Conservation (phyloP, 2,329 filamentous ascomycete genomes). For the Didymella sp. region DNA sequence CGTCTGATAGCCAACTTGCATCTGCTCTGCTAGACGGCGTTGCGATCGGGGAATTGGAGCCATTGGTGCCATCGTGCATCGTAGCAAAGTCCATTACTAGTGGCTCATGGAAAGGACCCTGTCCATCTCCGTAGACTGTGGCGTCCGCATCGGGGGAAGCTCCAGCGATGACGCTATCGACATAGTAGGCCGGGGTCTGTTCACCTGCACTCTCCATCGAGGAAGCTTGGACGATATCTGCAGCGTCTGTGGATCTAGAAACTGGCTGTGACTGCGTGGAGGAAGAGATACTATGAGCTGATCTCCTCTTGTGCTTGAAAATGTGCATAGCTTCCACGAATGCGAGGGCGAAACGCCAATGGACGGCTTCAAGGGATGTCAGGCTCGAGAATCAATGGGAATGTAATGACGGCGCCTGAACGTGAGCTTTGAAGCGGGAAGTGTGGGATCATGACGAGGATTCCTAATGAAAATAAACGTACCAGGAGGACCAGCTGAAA, state of each 20-base stretch:
- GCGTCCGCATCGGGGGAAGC: constrained; percentile 24
- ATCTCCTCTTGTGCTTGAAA: constrained; percentile 44
- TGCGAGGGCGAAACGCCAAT: constrained; percentile 9
- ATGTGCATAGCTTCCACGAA: constrained; percentile 26
- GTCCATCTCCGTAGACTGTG: constrained; percentile 22
- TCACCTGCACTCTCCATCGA: constrained; percentile 37
- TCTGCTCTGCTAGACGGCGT: constrained; percentile 20
- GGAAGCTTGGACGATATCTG: constrained; percentile 31
- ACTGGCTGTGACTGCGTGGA: constrained; percentile 31
- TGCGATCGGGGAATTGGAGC: constrained; percentile 30
- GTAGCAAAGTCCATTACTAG: constrained; percentile 41
- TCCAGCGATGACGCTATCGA: constrained; percentile 40
- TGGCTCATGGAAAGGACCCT: constrained; percentile 39
- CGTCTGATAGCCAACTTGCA: constrained; percentile 37
- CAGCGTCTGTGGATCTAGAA: constrained; percentile 25
- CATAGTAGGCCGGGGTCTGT: constrained; percentile 27
- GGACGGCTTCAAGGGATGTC: constrained; percentile 1
- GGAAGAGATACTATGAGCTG: constrained; percentile 40
- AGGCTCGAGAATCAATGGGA: constrained; percentile 3
- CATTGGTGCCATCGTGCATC: constrained; percentile 34
- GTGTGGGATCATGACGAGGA: constrained; percentile 29
- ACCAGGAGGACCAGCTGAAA: constrained; percentile 20
- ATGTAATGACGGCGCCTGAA: constrained; percentile 15
- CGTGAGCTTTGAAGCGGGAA: constrained; percentile 10
- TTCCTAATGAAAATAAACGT: constrained; percentile 30